These are phyloP conservation scores for Aphanomyces invadans DNA, from an alignment of 352 stramenopile genomes.

Conservation along the genomic window DNA sequence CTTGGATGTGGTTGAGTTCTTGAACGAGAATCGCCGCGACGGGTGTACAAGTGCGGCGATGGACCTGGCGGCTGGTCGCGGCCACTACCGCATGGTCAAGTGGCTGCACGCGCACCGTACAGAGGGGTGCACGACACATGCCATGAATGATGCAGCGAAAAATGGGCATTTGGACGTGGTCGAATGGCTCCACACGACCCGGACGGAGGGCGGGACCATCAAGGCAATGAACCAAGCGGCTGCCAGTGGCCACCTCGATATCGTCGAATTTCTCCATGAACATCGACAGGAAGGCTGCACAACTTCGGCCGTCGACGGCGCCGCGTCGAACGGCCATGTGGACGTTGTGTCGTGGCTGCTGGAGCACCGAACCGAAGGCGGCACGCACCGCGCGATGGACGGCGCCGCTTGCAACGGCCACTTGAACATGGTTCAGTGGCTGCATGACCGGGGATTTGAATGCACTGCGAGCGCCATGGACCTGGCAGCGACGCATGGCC, in stretches of 20 bases:
- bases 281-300: conserved; percentile 1
- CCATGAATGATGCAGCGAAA: background rate
- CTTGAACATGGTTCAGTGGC: conserved; percentile 11
- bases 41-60: conserved; percentile 14
- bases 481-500: conserved; percentile 15
- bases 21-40: conserved; percentile 20
- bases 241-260: background rate
- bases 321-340: conserved; percentile 29
- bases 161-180: conserved; percentile 30
- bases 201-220: background rate
- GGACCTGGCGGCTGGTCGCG: conserved; percentile 5
- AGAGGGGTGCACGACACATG: conserved; percentile 8
- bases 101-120: conserved; percentile 29
- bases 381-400: conserved; percentile 1
- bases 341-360: conserved; percentile 37
- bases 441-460: conserved; percentile 11
- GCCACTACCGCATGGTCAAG: conserved; percentile 10
- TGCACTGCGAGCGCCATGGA: conserved; percentile 24
- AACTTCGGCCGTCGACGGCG: conserved; percentile 28
- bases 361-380: conserved; percentile 27
- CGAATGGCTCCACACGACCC: conserved; percentile 30
- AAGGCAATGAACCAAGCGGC: conserved; percentile 1
- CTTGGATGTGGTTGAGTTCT: conserved; percentile 25
- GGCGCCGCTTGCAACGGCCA: conserved; percentile 6
- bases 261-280: background rate